Percentiles rank a stretch among this genome's conserved stretches.
Evolutionary conservation across 2,329 filamentous ascomycete species (phyloP).

Genomic region (Fonsecaea multimorphosa): DNA sequence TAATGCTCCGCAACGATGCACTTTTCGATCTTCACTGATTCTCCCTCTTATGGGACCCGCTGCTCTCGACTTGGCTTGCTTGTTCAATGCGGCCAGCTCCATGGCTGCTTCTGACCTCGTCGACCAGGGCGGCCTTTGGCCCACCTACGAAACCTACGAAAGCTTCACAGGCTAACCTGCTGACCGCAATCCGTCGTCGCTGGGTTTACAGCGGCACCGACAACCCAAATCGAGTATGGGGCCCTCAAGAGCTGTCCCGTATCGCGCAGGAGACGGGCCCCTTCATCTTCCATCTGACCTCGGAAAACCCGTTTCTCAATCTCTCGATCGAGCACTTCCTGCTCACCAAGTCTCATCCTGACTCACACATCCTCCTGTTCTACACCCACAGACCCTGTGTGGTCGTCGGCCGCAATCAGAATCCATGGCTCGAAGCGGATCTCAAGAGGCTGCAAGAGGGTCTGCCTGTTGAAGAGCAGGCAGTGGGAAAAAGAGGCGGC

Average conservation of each 20-base stretch:
- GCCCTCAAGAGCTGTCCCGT: slow-evolving; percentile 24
- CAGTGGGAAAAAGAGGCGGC: not conserved
- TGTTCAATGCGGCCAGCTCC: slow-evolving; percentile 30
- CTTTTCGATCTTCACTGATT: not conserved
- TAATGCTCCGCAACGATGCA: not conserved
- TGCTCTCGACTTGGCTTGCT: not conserved
- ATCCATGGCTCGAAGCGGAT: slow-evolving; percentile 93
- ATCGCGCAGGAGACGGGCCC: slow-evolving; percentile 33
- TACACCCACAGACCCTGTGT: slow-evolving; percentile 88
- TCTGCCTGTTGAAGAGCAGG: slow-evolving; percentile 36
- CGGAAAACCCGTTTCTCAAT: slow-evolving; percentile 80
- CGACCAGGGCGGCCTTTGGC: slow-evolving; percentile 5
- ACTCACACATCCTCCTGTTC: slow-evolving; percentile 80
- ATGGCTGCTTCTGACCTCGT: slow-evolving; percentile 18
- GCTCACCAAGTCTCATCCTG: slow-evolving; percentile 72
- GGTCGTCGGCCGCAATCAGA: slow-evolving; percentile 94
- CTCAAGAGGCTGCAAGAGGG: slow-evolving; percentile 64
- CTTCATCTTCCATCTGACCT: slow-evolving; percentile 75
- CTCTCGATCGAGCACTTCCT: slow-evolving; percentile 93
- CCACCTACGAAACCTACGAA: not conserved
- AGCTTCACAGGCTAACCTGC: not conserved
- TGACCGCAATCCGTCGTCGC: not conserved
- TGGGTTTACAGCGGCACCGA: not conserved
- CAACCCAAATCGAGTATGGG: slow-evolving; percentile 19
- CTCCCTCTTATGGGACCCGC: not conserved